Percentiles rank a stretch among this genome's conserved stretches.
phyloP scores from a whole-genome alignment of 805 yeast species.

The Candida namnaoensis region DNA sequence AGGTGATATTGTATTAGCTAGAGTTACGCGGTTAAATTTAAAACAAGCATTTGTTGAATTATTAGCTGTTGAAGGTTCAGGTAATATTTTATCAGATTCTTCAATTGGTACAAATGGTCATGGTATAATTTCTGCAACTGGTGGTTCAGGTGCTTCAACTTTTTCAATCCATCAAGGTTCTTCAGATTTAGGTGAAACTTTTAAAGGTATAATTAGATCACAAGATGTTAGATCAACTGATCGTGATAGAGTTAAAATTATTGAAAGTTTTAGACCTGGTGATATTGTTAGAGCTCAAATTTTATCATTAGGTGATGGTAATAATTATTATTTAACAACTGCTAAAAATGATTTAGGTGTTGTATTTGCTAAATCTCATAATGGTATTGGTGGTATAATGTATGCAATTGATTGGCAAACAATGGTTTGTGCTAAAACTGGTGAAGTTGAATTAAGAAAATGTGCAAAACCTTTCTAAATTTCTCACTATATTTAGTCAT shows the following conservation, averaged over 20 bases:
- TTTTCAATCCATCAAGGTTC: slow-evolving; percentile 37
- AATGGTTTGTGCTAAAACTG: slow-evolving; percentile 75
- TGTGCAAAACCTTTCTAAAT: slow-evolving; percentile 78
- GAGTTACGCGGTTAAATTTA: slow-evolving; percentile 56
- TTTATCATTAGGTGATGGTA: slow-evolving; percentile 85
- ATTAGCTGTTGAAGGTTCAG: slow-evolving; percentile 54
- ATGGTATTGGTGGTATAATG: slow-evolving; percentile 68
- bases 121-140: slow-evolving; percentile 33
- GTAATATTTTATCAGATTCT: slow-evolving; percentile 46
- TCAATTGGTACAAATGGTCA: slow-evolving; percentile 58
- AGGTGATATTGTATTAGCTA: slow-evolving; percentile 73
- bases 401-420: slow-evolving; percentile 94
- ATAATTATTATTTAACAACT: slow-evolving; percentile 81
- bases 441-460: slow-evolving; percentile 70
- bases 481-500: not conserved
- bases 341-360: slow-evolving; percentile 92
- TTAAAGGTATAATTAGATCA: slow-evolving; percentile 75
- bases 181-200: slow-evolving; percentile 77
- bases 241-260: slow-evolving; percentile 74
- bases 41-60: slow-evolving; percentile 79
- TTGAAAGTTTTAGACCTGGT: slow-evolving; percentile 81
- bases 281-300: slow-evolving; percentile 84
- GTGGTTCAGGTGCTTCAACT: slow-evolving; percentile 45
- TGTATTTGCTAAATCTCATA: slow-evolving; percentile 65
- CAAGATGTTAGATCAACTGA: slow-evolving; percentile 91